These are phyloP conservation scores for Rubia tinctorum DNA, from an alignment of 305 asterid genomes.

Conservation along the genomic window DNA sequence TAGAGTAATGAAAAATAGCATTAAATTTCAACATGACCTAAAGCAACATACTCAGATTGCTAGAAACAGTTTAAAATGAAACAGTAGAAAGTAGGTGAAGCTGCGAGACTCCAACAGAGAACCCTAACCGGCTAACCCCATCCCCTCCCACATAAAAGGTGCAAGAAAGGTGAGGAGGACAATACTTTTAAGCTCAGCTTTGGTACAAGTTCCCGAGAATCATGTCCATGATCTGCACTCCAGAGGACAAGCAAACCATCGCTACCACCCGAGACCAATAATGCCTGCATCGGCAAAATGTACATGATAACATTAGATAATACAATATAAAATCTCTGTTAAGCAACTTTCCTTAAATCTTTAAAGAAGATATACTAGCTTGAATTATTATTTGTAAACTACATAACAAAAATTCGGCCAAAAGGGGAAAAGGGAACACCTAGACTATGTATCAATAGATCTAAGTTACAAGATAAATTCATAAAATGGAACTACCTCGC, in stretches of 20 bases:
- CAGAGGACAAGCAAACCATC: slow-evolving; percentile 94
- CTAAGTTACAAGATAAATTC: slow-evolving; percentile 10
- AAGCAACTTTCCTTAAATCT: background rate
- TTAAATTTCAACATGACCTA: background rate
- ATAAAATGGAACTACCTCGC: slow-evolving; percentile 66
- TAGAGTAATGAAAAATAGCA: background rate
- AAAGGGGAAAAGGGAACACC: background rate
- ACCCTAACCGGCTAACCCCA: background rate
- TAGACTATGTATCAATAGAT: background rate
- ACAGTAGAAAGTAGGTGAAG: background rate
- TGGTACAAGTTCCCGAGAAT: slow-evolving; percentile 96
- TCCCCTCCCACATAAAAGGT: background rate
- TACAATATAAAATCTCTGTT: background rate
- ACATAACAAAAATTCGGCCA: background rate
- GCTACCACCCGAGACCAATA: slow-evolving; percentile 92
- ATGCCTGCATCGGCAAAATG: slow-evolving; percentile 49
- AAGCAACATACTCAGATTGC: background rate
- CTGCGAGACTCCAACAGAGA: background rate
- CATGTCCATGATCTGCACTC: slow-evolving; percentile 95
- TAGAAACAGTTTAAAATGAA: background rate
- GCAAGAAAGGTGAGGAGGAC: slow-evolving; percentile 2
- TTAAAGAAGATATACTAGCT: background rate
- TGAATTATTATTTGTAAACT: background rate
- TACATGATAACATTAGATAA: background rate
- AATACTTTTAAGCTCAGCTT: slow-evolving; percentile 85